Evolutionary conservation across 352 stramenopile genomes (phyloP), one percentile per base, ranked within the genome.

Genomic region (Pythium oligandrum): DNA sequence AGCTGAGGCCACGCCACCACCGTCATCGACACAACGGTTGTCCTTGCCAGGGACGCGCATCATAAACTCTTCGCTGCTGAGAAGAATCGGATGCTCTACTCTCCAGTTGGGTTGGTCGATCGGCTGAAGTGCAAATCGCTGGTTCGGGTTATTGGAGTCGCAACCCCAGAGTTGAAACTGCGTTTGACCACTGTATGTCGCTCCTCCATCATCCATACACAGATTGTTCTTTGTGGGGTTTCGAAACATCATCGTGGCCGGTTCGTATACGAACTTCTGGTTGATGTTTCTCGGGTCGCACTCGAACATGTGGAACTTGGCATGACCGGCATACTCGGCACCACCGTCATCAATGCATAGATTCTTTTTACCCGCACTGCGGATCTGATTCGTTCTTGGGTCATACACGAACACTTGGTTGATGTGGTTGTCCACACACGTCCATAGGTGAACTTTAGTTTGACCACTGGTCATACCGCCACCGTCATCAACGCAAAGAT

Each of bases 261-360:
- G 17, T 26, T 26, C 17, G 17, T 26, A 26, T 26, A 26, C 17
- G 17, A 26, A 26, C 17, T 26, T 26, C 17, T 26, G 17, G 17
- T 26, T 26, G 17, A 26, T 26, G 17, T 26, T 26, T 26, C 17
- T 26, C 17, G 17, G 17, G 17, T 26, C 17, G 17, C 17, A 26
- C 17, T 26, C 17, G 17, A 26, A 26, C 17, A 26, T 26, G 17
- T 26, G 17, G 11, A 75, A 59, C 32, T 60, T 55, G 5, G 55
- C 59, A n/a, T 66, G 31, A 11, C 63, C 59, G 4, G 32, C 57
- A 17, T 48, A 51, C 35, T 26, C 61, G 26, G 42, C 60, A 4
- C 64, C 64, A n/a, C 66, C 66, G 40, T 74, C 63, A 35, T 74
- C 66, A 26, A 71, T 40, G 10, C 66, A 74, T 4, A 74, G 9